These are phyloP conservation scores for Hypoxylon subgilvum DNA, from an alignment of 495 filamentous ascomycete genomes.

Conservation along the genomic window DNA sequence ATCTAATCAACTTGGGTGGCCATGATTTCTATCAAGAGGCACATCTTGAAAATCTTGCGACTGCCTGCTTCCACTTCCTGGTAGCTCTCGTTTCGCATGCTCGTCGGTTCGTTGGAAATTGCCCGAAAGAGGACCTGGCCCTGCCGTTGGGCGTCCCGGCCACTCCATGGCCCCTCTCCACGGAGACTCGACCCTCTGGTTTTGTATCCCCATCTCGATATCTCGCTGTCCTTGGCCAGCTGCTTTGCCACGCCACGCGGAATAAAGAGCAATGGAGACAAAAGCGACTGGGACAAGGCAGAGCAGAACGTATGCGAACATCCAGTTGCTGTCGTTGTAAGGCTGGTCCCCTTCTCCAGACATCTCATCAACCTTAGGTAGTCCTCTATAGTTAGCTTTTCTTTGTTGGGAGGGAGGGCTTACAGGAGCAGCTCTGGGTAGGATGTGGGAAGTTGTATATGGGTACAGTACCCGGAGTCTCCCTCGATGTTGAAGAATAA, in stretches of 20 bases:
- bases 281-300: slow-evolving; percentile 24
- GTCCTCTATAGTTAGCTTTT: not conserved
- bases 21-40: not conserved
- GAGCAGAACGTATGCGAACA: slow-evolving; percentile 28
- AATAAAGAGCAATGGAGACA: not conserved
- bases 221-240: not conserved
- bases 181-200: not conserved
- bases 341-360: not conserved
- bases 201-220: slow-evolving; percentile 11
- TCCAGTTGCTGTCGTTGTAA: slow-evolving; percentile 34
- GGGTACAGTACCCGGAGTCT: no score
- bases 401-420: no score
- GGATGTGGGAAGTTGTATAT: no score
- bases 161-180: slow-evolving; percentile 3
- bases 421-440: no score
- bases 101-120: not conserved
- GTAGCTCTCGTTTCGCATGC: not conserved
- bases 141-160: not conserved
- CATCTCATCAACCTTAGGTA: not conserved
- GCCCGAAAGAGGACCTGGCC: no score
- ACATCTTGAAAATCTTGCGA: slow-evolving; percentile 4
- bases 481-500: no score
- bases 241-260: slow-evolving; percentile 45
- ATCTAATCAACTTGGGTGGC: no score
- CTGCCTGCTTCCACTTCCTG: not conserved